Evolutionary conservation across 352 stramenopile genomes (phyloP), one percentile per base, ranked within the genome.

Genomic region (Globisporangium iwayamae): DNA sequence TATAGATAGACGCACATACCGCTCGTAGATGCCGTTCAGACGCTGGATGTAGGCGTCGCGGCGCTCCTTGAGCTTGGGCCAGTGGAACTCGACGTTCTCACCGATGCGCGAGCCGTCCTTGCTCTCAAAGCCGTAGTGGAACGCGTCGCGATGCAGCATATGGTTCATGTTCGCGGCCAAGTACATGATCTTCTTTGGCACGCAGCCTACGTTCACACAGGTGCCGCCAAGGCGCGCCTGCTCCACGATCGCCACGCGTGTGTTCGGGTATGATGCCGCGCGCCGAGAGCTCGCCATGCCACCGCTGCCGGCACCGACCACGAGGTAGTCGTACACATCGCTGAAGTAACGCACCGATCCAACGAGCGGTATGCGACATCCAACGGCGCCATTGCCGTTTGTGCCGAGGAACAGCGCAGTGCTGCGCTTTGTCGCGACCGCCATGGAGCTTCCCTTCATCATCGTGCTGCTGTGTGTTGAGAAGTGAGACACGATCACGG

Each of bases 141-240:
- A 43, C 2, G 76, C 69, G 22, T 93, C 79, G 52, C 80, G 81
- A 43, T 75, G 71, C 22, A 90, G 59, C 34, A 71, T 71, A 58
- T 93, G 80, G 10, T 62, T 68, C 70, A 93, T 82, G 50, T 81
- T 83, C 11, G 84, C 84, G 9, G 82, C 84, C n/a, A 86, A 66
- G 63, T 81, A 91, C 96, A 99, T 99, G 59, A 99, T 90, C 73
- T 99, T 99, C 78, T 99, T 99, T n/a, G 97, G 97, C 48, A 99
- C 96, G 79, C 97, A 99, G 60, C 98, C 97, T 0, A 99, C 96
- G 73, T 99, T 99, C 55, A 99, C 97, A 67, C 97, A 99, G n/a
- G 98, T 99, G 59, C 98, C 97, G 55, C 96, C 97, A 56, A 93
- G 72, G 38, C 78, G 78, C 55, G 72, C 73, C n/a, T 86, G 79